Conservation (phyloP, 2,329 filamentous ascomycete species). For the Cladosporium sp. region DNA sequence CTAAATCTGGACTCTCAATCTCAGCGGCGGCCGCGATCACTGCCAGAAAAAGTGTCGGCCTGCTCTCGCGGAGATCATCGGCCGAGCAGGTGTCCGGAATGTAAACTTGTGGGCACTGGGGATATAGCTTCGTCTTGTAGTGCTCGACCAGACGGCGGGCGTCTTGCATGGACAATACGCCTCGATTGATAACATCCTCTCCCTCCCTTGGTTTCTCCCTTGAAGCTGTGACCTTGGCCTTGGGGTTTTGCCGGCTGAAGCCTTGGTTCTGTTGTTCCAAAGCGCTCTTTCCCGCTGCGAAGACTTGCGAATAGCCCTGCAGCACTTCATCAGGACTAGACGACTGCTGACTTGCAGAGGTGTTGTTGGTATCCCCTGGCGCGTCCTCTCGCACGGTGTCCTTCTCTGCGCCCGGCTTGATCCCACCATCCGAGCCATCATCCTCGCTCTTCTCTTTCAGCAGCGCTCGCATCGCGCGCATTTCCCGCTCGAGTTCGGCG, state of each 20-base stretch:
- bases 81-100: slow-evolving; percentile 51
- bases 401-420: neutral
- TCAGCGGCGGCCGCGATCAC: slow-evolving; percentile 59
- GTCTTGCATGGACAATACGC: slow-evolving; percentile 50
- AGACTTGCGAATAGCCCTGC: neutral
- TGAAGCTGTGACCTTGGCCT: neutral
- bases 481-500: slow-evolving; percentile 40
- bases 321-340: neutral
- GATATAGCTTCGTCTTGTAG: slow-evolving; percentile 55
- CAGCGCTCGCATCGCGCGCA: slow-evolving; percentile 35
- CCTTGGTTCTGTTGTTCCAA: slow-evolving; percentile 22
- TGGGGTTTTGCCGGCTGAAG: slow-evolving; percentile 48
- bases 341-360: neutral
- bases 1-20: slow-evolving; percentile 46
- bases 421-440: neutral
- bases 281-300: neutral
- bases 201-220: neutral
- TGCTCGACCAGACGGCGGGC: slow-evolving; percentile 52
- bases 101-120: slow-evolving; percentile 57
- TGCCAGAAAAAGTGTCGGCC: slow-evolving; percentile 64
- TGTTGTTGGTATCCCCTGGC: neutral
- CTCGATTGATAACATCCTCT: slow-evolving; percentile 50
- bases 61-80: slow-evolving; percentile 50
- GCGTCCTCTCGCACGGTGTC: neutral
- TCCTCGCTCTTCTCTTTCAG: slow-evolving; percentile 27